Evolutionary conservation across 352 stramenopile species (phyloP).

Genomic region (Pythium folliculosum): DNA sequence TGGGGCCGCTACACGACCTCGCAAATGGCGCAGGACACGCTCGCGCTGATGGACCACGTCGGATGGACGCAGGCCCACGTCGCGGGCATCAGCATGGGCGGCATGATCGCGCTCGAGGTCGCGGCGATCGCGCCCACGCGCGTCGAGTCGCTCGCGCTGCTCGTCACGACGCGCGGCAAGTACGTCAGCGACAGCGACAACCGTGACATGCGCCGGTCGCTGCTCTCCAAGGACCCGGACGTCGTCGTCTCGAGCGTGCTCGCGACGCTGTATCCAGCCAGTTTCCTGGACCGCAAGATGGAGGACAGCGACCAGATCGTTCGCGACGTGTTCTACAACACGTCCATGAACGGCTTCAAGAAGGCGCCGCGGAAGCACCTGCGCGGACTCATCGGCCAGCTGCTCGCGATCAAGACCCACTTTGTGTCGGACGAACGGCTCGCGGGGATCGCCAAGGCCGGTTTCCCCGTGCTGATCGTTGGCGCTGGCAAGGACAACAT

Average conservation of each 20-base stretch:
- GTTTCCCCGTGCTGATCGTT: slow-evolving; percentile 55
- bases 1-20: slow-evolving; percentile 59
- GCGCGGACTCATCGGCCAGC: slow-evolving; percentile 21
- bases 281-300: slow-evolving; percentile 37
- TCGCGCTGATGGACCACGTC: slow-evolving; percentile 55
- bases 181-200: slow-evolving; percentile 34
- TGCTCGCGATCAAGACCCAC: slow-evolving; percentile 35
- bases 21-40: slow-evolving; percentile 59
- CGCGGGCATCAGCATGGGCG: slow-evolving; percentile 38
- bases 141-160: slow-evolving; percentile 50
- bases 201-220: slow-evolving; percentile 27
- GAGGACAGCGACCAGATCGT: slow-evolving; percentile 24
- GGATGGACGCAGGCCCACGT: slow-evolving; percentile 49
- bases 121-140: slow-evolving; percentile 41
- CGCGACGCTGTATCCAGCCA: slow-evolving; percentile 38
- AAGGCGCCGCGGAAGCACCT: slow-evolving; percentile 1
- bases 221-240: slow-evolving; percentile 36
- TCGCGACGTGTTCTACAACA: slow-evolving; percentile 15
- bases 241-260: slow-evolving; percentile 33
- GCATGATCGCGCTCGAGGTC: slow-evolving; percentile 62
- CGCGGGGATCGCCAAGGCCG: slow-evolving; percentile 36
- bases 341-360: slow-evolving; percentile 14
- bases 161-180: slow-evolving; percentile 51
- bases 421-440: slow-evolving; percentile 53
- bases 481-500: slow-evolving; percentile 46